A percentile compares a stretch with the other conserved stretches of the same genome.
phyloP scores from a whole-genome alignment of 306 rosid genomes.

The Spatholobus suberectus region DNA sequence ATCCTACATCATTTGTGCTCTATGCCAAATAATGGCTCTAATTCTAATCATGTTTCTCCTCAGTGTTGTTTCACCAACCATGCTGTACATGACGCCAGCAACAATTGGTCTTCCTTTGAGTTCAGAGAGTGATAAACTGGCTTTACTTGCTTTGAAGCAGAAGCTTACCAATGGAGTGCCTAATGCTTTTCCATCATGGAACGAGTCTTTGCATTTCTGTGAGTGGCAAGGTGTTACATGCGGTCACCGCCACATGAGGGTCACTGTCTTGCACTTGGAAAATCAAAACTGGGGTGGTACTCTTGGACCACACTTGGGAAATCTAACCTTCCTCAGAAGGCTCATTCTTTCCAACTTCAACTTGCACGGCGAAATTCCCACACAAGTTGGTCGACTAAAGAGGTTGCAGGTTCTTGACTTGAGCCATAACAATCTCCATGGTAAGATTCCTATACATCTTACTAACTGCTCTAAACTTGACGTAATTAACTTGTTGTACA shows the following conservation, averaged over 20 bases:
- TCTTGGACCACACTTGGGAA: conserved; percentile 36
- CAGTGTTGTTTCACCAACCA: background rate
- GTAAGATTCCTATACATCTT: conserved; percentile 27
- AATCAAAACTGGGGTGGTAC: conserved; percentile 30
- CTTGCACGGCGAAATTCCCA: conserved; percentile 28
- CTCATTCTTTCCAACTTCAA: background rate
- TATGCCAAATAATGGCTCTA: background rate
- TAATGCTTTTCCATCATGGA: conserved; percentile 44
- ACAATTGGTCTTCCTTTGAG: background rate
- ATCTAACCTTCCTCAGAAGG: conserved; percentile 28
- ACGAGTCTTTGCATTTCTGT: conserved; percentile 35
- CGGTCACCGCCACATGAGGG: conserved; percentile 34
- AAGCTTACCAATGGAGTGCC: conserved; percentile 24
- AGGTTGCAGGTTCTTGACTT: conserved; percentile 30
- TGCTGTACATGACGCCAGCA: background rate
- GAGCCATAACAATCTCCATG: background rate
- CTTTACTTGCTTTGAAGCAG: conserved; percentile 27
- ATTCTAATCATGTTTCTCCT: background rate
- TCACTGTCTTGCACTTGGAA: conserved; percentile 8
- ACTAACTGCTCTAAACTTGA: conserved; percentile 24
- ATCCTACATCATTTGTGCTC: background rate
- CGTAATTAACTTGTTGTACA: background rate
- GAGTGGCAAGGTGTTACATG: conserved; percentile 43
- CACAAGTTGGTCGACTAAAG: conserved; percentile 26
- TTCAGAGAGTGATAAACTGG: conserved; percentile 26